These are phyloP conservation scores for Cladophialophora psammophila DNA, from an alignment of 2,329 filamentous ascomycete genomes.

Conservation along the genomic window DNA sequence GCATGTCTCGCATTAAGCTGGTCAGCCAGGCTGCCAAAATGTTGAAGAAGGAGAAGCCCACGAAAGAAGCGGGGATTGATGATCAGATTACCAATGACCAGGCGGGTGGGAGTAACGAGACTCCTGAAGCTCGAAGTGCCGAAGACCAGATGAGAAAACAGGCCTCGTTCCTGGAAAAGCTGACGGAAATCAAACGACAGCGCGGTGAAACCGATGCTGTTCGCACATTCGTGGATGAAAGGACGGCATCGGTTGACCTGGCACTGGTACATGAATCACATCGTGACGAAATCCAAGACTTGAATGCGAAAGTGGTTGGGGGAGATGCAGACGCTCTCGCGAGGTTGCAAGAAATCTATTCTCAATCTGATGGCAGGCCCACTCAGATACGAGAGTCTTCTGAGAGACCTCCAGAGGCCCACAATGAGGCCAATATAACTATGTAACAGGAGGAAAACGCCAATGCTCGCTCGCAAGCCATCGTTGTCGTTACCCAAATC, in stretches of 20 bases:
- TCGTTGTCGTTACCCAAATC: conserved; percentile 5
- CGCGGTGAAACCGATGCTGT: conserved; percentile 72
- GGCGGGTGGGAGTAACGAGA: conserved; percentile 9
- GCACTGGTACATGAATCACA: conserved; percentile 41
- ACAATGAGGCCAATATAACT: conserved; percentile 9
- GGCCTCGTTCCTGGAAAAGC: conserved; percentile 67
- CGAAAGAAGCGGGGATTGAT: conserved; percentile 13
- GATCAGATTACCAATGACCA: conserved; percentile 13
- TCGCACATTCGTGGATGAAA: conserved; percentile 51
- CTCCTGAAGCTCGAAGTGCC: conserved; percentile 9
- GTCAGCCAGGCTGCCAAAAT: conserved; percentile 71
- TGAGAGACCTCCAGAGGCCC: background rate
- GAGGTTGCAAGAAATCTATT: conserved; percentile 49
- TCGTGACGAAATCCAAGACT: conserved; percentile 45
- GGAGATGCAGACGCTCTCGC: conserved; percentile 49
- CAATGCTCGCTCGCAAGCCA: conserved; percentile 14
- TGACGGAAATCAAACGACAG: conserved; percentile 70
- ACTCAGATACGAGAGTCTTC: conserved; percentile 6
- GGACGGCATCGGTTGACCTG: conserved; percentile 48
- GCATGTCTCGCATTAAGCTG: conserved; percentile 73
- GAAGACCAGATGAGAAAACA: conserved; percentile 48
- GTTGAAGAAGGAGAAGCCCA: conserved; percentile 48
- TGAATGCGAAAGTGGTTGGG: conserved; percentile 47
- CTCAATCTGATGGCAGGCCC: conserved; percentile 33
- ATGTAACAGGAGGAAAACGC: conserved; percentile 23